Evolutionary conservation across 257 asterid species (phyloP).

Genomic region (Jaltomata sinuosa): DNA sequence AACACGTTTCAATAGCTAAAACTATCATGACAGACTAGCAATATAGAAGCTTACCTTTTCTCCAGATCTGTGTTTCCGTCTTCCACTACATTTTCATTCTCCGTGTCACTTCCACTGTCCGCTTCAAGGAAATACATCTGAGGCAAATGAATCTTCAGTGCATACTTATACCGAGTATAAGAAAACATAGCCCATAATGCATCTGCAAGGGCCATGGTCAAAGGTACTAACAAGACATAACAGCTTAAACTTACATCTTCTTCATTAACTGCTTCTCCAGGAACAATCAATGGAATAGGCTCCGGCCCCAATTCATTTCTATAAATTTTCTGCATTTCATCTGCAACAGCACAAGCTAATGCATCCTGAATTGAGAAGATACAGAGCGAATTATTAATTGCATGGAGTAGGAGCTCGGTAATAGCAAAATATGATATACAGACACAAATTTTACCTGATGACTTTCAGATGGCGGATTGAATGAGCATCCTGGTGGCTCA

Average conservation of each 20-base stretch:
- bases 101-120: slow-evolving; percentile 53
- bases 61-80: slow-evolving; percentile 42
- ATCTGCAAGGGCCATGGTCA: background rate
- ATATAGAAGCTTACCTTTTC: slow-evolving; percentile 44
- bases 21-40: background rate
- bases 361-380: slow-evolving; percentile 52
- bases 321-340: slow-evolving; percentile 90
- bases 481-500: slow-evolving; percentile 90
- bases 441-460: slow-evolving; percentile 57
- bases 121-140: slow-evolving; percentile 89
- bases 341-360: slow-evolving; percentile 89
- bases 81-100: slow-evolving; percentile 32
- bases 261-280: slow-evolving; percentile 67
- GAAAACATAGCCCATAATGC: background rate
- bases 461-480: slow-evolving; percentile 76
- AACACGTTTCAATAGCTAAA: background rate
- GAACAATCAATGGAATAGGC: slow-evolving; percentile 69
- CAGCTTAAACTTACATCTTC: slow-evolving; percentile 47
- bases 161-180: background rate
- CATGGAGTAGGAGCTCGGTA: background rate
- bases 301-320: slow-evolving; percentile 71
- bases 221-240: slow-evolving; percentile 1
- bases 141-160: background rate
- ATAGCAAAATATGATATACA: background rate
- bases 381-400: background rate